Evolutionary conservation across 2,329 filamentous ascomycete genomes (phyloP), one percentile per base, ranked within the genome.

Genomic region (Fusarium burgessii): DNA sequence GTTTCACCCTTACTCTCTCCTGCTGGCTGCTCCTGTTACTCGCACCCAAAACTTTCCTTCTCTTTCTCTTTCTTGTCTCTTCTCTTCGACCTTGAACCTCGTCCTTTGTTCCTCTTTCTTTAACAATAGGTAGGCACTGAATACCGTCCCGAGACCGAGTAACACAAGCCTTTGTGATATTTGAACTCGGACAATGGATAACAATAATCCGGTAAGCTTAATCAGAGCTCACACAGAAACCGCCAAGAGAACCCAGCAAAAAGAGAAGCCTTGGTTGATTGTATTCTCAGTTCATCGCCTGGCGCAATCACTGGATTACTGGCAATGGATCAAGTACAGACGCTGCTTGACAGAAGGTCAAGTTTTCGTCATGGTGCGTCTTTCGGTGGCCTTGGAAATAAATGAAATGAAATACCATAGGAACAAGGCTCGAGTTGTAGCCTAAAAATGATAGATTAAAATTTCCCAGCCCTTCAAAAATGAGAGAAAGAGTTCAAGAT

Each of bases 401-500:
- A 36, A n/a, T 29, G 11, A 45, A 23, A 45, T 46, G 20, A 6
- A 6, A 42, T 29, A 47, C 7, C 7, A 50, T 8, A 27, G 10
- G n/a, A 33, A 14, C 6, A 2, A n/a, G 3, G 4, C n/a, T 38
- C 25, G 5, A 20, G 7, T 8, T 23, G 14, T n/a, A 13, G 27
- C 18, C 35, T 52, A 23, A 11, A 6, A 20, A 52, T 17, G 32
- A 25, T 27, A 17, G 33, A 18, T 33, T 18, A 52, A 32, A 54
- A 27, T 41, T 35, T 20, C n/a, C 13, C 27, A 13, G 57, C 20
- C 43, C 41, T 35, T 45, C 36, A 56, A 58, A 54, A 32, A 46
- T 40, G 52, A 25, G 33, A 17, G 41, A 56, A 57, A 56, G 42
- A 59, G 54, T 69, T 49, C 41, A 38, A 47, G 64, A 41, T 66